Base-by-base conservation (phyloP, 2,329 filamentous ascomycete species). In the Aschersonia sp. region DNA sequence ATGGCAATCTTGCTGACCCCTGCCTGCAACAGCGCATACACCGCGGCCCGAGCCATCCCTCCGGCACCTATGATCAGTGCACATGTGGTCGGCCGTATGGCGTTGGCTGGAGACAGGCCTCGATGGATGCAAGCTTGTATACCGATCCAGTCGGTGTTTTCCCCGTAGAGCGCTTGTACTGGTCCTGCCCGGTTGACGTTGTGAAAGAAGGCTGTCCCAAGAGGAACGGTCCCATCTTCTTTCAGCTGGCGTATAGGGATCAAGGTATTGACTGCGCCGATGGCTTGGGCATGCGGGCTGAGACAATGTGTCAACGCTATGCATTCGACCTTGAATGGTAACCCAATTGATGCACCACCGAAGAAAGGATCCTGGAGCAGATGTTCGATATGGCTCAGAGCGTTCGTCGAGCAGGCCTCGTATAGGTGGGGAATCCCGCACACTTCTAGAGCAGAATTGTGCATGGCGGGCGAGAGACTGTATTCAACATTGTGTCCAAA, bases 121-220 rank as follows among this genome's bases (percentile, higher is more conserved):
- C 83, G 73, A 5, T 80, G 74, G 42, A 89, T 76, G 57, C 83
- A 88, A 3, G 82, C 83, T 47, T 82, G 71, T 42, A 89, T 85
- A 4, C 85, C 85, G 35, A 88, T 83, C 81, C 85, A 89, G 60
- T 89, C 85, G 0, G 84, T 89, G 51, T 89, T 89, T 50, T 89
- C 84, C 1, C 84, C 85, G 52, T 87, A 85, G 0, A 89, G 68
- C 0, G 80, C 82, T 51, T 76, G 75, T 5, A 87, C 76, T 0
- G 79, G 75, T 0, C 84, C 84, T 1, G 80, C 73, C 43, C 78
- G 72, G 52, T 82, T 82, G 31, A 62, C 53, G 50, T 77, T 72
- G n/a, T 66, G 64, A 50, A 72, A 70, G 20, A 72, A 63, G 6
- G 78, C 62, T 1, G 71, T 71, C 4, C 77, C 75, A 31, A 73